Evolutionary conservation across 2,329 filamentous ascomycete genomes (phyloP).

Genomic region (Fonsecaea nubica): DNA sequence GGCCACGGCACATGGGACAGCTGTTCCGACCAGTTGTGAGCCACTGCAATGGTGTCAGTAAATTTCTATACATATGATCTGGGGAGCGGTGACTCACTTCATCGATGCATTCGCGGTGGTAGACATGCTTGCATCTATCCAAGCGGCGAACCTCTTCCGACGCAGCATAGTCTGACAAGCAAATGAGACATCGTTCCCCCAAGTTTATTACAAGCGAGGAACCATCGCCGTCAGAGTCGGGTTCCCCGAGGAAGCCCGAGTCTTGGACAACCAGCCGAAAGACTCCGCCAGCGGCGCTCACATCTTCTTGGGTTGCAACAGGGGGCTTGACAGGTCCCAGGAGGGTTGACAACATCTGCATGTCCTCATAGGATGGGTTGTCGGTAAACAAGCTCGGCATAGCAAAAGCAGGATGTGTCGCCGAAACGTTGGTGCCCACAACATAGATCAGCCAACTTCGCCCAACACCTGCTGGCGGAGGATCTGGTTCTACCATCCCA

Average conservation of each 20-base stretch:
- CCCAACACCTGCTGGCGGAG: slow-evolving; percentile 56
- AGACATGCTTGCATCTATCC: slow-evolving; percentile 69
- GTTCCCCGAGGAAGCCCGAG: slow-evolving; percentile 55
- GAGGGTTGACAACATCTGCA: slow-evolving; percentile 71
- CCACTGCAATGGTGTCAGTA: slow-evolving; percentile 60
- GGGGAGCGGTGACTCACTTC: slow-evolving; percentile 58
- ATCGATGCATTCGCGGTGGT: slow-evolving; percentile 73
- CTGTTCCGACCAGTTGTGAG: slow-evolving; percentile 71
- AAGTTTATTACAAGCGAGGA: slow-evolving; percentile 46
- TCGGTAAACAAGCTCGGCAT: slow-evolving; percentile 74
- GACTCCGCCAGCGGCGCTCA: slow-evolving; percentile 67
- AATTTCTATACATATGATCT: slow-evolving; percentile 6
- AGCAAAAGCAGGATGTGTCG: slow-evolving; percentile 72
- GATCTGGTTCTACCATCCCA: slow-evolving; percentile 68
- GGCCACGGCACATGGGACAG: slow-evolving; percentile 66
- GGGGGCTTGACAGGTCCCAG: slow-evolving; percentile 72
- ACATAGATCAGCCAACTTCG: slow-evolving; percentile 77
- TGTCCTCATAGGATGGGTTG: slow-evolving; percentile 73
- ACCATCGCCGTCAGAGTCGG: slow-evolving; percentile 47
- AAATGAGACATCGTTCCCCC: slow-evolving; percentile 69
- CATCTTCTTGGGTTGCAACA: slow-evolving; percentile 69
- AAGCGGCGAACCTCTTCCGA: slow-evolving; percentile 67
- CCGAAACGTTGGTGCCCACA: slow-evolving; percentile 71
- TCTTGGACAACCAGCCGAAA: slow-evolving; percentile 59
- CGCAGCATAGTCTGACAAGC: slow-evolving; percentile 69